Percentiles rank a stretch among this genome's conserved stretches.
Evolutionary conservation across 306 rosid species (phyloP).

Genomic region (Castanea crenata): DNA sequence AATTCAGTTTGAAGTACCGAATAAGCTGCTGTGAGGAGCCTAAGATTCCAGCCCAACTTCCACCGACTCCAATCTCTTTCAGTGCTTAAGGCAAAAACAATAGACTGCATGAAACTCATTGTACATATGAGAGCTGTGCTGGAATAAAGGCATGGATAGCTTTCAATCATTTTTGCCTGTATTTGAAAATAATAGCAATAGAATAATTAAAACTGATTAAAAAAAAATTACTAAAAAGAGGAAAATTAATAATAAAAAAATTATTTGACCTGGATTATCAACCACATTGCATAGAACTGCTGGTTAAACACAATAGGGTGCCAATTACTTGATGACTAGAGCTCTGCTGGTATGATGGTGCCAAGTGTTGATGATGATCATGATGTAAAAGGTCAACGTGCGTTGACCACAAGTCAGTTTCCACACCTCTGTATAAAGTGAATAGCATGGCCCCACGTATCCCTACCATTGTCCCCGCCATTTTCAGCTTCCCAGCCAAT

Average conservation of each 20-base stretch:
- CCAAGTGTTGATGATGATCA: background rate
- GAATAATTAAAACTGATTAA: no score
- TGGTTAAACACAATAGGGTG: background rate
- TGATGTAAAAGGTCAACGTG: background rate
- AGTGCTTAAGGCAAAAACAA: conserved; percentile 23
- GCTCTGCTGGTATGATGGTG: background rate
- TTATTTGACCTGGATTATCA: conserved; percentile 11
- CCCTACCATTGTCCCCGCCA: conserved; percentile 12
- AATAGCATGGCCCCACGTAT: conserved; percentile 24
- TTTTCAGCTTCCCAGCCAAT: background rate
- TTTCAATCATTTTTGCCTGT: conserved; percentile 31
- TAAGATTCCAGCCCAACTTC: conserved; percentile 47
- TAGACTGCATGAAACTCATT: conserved; percentile 10
- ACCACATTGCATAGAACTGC: conserved; percentile 16
- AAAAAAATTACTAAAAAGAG: no score
- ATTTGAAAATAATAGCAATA: background rate
- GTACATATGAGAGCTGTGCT: conserved; percentile 33
- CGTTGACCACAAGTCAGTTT: background rate
- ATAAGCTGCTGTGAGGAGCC: conserved; percentile 35
- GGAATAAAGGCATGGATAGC: conserved; percentile 23
- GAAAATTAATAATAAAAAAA: background rate
- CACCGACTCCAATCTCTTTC: conserved; percentile 34
- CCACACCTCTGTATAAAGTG: conserved; percentile 17
- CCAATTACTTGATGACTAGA: background rate
- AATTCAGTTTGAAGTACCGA: conserved; percentile 15